Base-by-base conservation (phyloP, 2,329 filamentous ascomycete species). In the Neoascochyta sp. region DNA sequence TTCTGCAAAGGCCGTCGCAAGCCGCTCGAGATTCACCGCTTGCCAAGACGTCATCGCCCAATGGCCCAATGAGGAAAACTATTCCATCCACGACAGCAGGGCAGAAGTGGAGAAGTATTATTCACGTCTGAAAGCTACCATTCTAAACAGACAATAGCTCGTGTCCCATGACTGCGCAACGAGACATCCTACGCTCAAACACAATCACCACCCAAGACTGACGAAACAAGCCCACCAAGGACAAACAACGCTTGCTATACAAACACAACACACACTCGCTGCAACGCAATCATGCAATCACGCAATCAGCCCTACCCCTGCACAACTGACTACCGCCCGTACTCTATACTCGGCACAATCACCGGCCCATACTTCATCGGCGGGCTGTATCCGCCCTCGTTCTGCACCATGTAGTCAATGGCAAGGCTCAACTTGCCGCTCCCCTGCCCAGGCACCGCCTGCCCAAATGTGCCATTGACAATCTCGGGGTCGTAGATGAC, bases 351-450 rank as follows among this genome's bases (percentile, higher is more conserved):
- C 21, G 92, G 92, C 48, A 98, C 81, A 64, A 96, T 89, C 10
- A 98, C 92, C 8, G 92, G 92, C 0, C 92, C 92, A 61, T 95
- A 98, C 69, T 98, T 98, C 47, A 92, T 89, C 26, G 92, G 86
- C 44, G 76, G 74, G 21, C 78, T 83, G 62, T 83, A 90, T 1
- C 79, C 76, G 1, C 85, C 84, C 49, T 95, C 90, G 1, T 86
- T 88, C 65, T 98, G 92, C 13, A 98, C 90, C 63, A 98, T 86
- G 61, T 95, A 98, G 63, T 98, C 92, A 2, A 94, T 86, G 1
- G 90, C 92, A 24, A 98, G 68, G 64, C 86, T 95, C 52, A 98
- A 60, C 68, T 69, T 65, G 9, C 68, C 68, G 18, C 52, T 57
- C 6, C 60, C 59, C 31, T 64, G 50, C 18, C 65, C 55, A 23